Base-by-base conservation (phyloP, 164 flowering plant species). In the Liquidambar formosana region DNA sequence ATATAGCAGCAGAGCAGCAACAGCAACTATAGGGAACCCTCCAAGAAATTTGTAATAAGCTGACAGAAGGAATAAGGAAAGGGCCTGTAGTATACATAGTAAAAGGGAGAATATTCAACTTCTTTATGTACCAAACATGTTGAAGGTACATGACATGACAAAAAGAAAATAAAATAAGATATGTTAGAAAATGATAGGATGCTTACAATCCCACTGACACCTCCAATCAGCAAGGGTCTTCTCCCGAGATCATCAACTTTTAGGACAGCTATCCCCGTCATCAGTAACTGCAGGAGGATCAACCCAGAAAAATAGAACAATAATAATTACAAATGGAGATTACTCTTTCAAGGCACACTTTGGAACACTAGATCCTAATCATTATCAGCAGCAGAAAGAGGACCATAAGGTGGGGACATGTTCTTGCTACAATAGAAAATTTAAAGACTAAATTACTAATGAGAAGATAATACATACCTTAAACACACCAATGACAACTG, bases 221-320 rank as follows among this genome's bases (percentile, higher is more conserved):
- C 97, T 69, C 92, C 97, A 78, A 91, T 86, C 48, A 95, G 78
- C 70, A 95, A 78, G 2, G 97, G 99, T 66, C 95, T 77, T 75
- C 97, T 85, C 25, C 97, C 99, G 73, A 95, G 84, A 76, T 90
- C 86, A 76, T 95, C 99, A 62, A 91, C 99, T 82, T 91, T 90
- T 10, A 86, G 75, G 56, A 93, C 95, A 64, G 92, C 99, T 56
- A 95, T 59, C 56, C 94, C 88, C 60, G 99, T 95, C 99, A 93
- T 93, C 49, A 93, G 65, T 18, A 93, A 79, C 99, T 95, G 84
- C 70, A 76, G 52, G 25, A 76, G 54, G 41, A 81, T 54, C 23
- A 76, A 53, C 51, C 41, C 8, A 45, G 52, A 18, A 21, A 63
- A n/a, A 38, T 23, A 10, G 33, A 54, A 11, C 25, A 5, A 15